Evolutionary conservation across 192 early-diverging fungal species (phyloP).

Genomic region (Linnemannia schmuckeri): DNA sequence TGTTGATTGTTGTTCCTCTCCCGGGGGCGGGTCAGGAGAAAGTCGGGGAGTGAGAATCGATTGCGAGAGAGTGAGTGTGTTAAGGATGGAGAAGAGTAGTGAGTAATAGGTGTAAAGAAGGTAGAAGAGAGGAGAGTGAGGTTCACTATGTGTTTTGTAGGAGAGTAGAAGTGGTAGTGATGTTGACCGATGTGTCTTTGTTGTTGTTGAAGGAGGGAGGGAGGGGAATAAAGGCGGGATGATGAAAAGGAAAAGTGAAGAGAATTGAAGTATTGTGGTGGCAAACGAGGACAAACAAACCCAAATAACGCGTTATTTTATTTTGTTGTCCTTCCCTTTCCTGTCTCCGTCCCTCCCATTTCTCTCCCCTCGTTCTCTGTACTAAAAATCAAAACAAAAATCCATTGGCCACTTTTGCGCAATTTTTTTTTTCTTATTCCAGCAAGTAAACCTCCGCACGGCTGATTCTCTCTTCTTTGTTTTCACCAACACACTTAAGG

Average conservation of each 20-base stretch:
- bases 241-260: not conserved
- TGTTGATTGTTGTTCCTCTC: not conserved
- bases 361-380: not conserved
- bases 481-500: not conserved
- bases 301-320: not conserved
- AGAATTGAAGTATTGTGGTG: not conserved
- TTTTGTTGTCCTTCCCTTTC: not conserved
- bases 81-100: not conserved
- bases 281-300: not conserved
- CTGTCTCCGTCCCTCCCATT: not conserved
- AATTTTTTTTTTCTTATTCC: constrained; percentile 8
- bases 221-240: not conserved
- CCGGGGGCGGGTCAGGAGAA: not conserved
- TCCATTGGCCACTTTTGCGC: not conserved
- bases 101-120: not conserved
- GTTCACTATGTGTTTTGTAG: not conserved
- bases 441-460: not conserved
- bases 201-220: not conserved
- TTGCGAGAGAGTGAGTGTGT: not conserved
- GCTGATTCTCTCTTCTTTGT: not conserved
- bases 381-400: constrained; percentile 1
- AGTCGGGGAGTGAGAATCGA: not conserved
- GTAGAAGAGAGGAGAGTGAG: not conserved
- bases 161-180: not conserved
- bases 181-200: not conserved